Base-by-base conservation (phyloP, 2,329 filamentous ascomycete species). In the Metarhizium sp. region DNA sequence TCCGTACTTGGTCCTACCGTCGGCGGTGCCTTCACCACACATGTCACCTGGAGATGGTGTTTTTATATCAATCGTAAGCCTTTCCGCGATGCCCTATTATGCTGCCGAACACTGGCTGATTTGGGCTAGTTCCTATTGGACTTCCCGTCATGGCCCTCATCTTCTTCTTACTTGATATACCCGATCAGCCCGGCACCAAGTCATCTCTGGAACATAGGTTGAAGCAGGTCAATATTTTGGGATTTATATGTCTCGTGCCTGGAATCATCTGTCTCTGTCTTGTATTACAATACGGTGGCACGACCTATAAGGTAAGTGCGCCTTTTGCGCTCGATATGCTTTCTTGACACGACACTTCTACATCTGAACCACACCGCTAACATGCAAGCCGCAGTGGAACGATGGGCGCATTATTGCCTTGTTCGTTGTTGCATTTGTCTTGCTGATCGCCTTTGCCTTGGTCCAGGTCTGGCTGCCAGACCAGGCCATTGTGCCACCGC, bases 181-280 rank as follows among this genome's bases (percentile, higher is more conserved):
- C 45, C 42, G 53, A 51, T 47, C 55, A 60, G 57, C 53, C 59
- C 18, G 52, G 36, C 11, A 66, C 38, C 63, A 58, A 18, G 57
- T 61, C 2, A 43, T 72, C 30, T 63, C 64, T 59, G 14, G 4
- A 18, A 14, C 64, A 72, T 49, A 75, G 78, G 53, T 58, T 79
- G 55, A 70, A 70, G 60, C 73, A 75, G 1, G 66, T 81, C 46
- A 79, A 83, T 57, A 75, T 77, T 0, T 62, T 81, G 3, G 81
- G 81, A 18, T 80, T 77, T n/a, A 57, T 77, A 6, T 73, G 80
- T 61, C 36, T 56, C 13, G 36, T 56, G 45, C 73, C 81, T 0
- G 73, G 73, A 8, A 69, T 74, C 11, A 63, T 76, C 42, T 77
- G 73, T 55, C 66, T 77, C 7, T 58, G 78, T 1, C 63, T 79